Base-by-base conservation (phyloP, 345 rosid species). In the Hevea brasiliensis region DNA sequence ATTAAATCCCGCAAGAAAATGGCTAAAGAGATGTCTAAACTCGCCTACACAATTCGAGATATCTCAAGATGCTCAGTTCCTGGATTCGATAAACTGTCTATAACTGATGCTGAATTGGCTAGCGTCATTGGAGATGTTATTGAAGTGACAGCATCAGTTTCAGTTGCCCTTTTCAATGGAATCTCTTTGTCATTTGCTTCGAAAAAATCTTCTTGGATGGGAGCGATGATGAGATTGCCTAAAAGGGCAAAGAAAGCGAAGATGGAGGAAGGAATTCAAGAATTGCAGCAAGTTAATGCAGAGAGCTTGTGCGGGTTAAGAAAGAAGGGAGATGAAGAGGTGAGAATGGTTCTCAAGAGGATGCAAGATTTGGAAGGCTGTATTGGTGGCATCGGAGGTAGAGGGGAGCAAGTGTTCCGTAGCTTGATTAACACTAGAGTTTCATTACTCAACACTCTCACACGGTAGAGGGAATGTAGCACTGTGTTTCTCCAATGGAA, bases 401-500 rank as follows among this genome's bases (percentile, higher is more conserved):
- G 76, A 4, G 78, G 81, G 21, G 85, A 79, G 72, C 84, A 76
- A 60, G 86, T 83, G 27, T 84, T 85, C 27, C 80, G 93, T 78
- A 84, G 90, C 42, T 76, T 89, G 81, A 80, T 89, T 61, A 80
- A 64, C 72, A 77, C 86, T 23, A 84, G 89, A 80, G 93, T 85
- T 81, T 84, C 89, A 12, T 68, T 89, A 47, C 90, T 89, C 59
- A 87, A 89, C 45, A 69, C 37, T 32, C 37, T 32, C 37, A 32
- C 37, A 32, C 2, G 4, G 37, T 32, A 32, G 37, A 32, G 37
- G 3, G 4, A 32, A 32, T 32, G 3, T 4, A 2, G 4, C 37
- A 32, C 4, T 32, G 37, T 2, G 37, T 2, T 2, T 32, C 4
- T 32, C 37, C 4, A 32, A 2, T 2, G 37, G 37, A 1, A 4